Evolutionary conservation across 1,139 yeast genomes (phyloP), one percentile per base, ranked within the genome.

Genomic region (Pichia sp.): DNA sequence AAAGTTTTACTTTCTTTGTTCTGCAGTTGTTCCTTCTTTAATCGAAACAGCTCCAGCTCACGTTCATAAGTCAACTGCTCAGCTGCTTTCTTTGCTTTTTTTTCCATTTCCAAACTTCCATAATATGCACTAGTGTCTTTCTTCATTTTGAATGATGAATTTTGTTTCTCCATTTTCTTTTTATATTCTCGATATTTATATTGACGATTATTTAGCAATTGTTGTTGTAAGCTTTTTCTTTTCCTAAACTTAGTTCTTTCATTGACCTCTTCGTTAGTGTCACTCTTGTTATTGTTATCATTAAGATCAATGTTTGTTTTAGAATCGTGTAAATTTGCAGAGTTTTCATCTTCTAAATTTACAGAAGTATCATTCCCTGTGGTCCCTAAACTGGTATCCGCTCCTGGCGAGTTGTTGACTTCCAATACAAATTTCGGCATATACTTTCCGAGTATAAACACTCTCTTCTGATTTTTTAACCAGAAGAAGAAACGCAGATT

Each of bases 61-160:
- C 46, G 33, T 34, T 48, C 56, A 45, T 56, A 62, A 4, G 49
- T 42, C n/a, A 34, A 41, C 31, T 49, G 53, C 36, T 60, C 62
- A 5, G 45, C 38, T 25, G 39, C 10, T 19, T 51, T 43, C 28
- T 55, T 54, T 2, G 49, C 54, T 9, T 30, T 45, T 42, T 50
- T 53, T 10, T 50, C 55, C 2, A 46, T 27, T 18, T 56, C 55
- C 14, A 64, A 34, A 29, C 48, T 33, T 2, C 54, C 57, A 45
- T 67, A 67, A 45, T 64, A 67, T 34, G 60, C 56, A 10, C 69
- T 59, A 9, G 75, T 69, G 43, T 66, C 64, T 18, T 64, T 69
- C 51, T 68, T 70, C 44, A 74, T 57, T 51, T 70, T 72, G 52
- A 72, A 72, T 0, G 74, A 64, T 0, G 77, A 72, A 55, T 73